A percentile compares a stretch with the other conserved stretches of the same genome.
These are phyloP conservation scores for Pythium angustatum DNA, from an alignment of 352 stramenopile genomes.

Conservation along the genomic window DNA sequence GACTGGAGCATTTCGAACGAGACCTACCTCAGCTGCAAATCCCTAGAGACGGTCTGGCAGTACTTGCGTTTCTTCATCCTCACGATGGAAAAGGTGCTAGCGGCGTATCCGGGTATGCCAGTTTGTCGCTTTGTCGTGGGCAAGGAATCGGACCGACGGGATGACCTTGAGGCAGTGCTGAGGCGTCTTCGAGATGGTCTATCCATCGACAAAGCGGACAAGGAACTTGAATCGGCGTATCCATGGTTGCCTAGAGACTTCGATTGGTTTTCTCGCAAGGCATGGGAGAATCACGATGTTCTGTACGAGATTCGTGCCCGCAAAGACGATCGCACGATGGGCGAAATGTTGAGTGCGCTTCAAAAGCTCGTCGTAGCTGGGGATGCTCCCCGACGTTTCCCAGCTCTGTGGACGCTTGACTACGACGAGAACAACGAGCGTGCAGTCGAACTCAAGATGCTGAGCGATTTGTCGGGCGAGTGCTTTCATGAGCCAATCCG, in stretches of 20 bases:
- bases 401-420: background rate
- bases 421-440: background rate
- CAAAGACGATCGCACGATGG: background rate
- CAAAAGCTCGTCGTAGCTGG: background rate
- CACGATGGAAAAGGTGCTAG: background rate
- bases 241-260: background rate
- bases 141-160: background rate
- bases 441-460: background rate
- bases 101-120: background rate
- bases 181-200: background rate
- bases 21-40: background rate
- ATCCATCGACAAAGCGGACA: background rate
- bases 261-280: background rate
- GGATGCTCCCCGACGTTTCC: background rate
- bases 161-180: background rate
- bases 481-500: slow-evolving; percentile 4
- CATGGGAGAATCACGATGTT: background rate
- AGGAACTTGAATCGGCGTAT: background rate
- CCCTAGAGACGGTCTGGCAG: background rate
- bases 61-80: background rate
- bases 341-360: background rate
- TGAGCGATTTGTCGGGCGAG: slow-evolving; percentile 2
- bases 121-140: background rate
- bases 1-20: background rate
- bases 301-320: background rate